Percentiles rank a stretch among this genome's conserved stretches.
phyloP scores from a whole-genome alignment of 371 early-diverging fungal species.

The Haplosporangium sp. region DNA sequence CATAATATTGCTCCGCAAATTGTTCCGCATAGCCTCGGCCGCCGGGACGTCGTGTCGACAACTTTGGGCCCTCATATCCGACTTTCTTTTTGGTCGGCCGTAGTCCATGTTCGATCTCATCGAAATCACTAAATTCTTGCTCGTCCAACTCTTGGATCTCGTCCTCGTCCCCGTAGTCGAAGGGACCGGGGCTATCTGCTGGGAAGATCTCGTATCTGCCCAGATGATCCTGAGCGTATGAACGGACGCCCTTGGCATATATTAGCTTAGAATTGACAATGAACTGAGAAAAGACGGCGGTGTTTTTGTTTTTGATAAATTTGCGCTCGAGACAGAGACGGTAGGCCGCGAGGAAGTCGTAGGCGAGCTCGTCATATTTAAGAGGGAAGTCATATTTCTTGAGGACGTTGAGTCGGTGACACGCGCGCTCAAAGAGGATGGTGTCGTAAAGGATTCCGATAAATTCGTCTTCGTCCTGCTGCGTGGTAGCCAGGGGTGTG shows the following conservation, averaged over 20 bases:
- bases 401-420: constrained; percentile 26
- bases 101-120: constrained; percentile 15
- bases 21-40: constrained; percentile 16
- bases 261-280: constrained; percentile 21
- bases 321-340: constrained; percentile 32
- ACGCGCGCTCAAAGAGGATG: constrained; percentile 41
- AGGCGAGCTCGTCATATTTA: constrained; percentile 27
- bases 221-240: constrained; percentile 9
- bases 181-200: neutral
- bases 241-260: constrained; percentile 25
- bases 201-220: constrained; percentile 35
- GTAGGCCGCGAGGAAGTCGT: constrained; percentile 29
- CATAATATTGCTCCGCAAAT: constrained; percentile 9
- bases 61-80: constrained; percentile 18
- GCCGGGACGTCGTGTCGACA: neutral
- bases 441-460: constrained; percentile 37
- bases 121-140: constrained; percentile 33
- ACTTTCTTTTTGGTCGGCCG: constrained; percentile 16
- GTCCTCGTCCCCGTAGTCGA: constrained; percentile 11
- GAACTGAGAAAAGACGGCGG: constrained; percentile 9
- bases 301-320: constrained; percentile 19
- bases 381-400: constrained; percentile 35
- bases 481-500: too few relatives aligned
- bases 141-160: constrained; percentile 35
- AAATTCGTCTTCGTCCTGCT: constrained; percentile 28